Evolutionary conservation across 1,139 yeast species (phyloP).

Genomic region (Lodderomyces theae): DNA sequence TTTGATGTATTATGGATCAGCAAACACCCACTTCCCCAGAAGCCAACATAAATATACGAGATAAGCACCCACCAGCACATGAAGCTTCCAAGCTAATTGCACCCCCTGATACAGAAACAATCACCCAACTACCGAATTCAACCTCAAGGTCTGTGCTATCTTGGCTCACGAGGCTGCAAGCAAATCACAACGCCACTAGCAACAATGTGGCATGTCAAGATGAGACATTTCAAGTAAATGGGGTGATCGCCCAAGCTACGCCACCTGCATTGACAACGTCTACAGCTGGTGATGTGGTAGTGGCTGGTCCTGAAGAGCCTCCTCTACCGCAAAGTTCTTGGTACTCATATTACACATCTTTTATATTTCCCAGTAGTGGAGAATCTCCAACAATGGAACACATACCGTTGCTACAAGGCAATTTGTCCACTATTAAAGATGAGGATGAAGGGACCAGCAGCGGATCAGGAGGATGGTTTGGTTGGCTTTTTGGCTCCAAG

Average conservation of each 20-base stretch:
- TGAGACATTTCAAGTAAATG: background rate
- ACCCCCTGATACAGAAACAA: background rate
- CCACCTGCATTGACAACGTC: background rate
- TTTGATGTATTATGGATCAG: background rate
- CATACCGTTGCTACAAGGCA: conserved; percentile 11
- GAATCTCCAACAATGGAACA: conserved; percentile 8
- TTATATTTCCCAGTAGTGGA: conserved; percentile 1
- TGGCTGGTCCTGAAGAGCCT: background rate
- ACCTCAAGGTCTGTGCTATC: background rate
- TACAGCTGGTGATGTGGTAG: background rate
- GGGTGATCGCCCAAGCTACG: background rate
- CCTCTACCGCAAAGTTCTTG: background rate
- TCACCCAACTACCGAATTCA: background rate
- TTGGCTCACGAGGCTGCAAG: background rate
- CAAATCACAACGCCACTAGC: background rate
- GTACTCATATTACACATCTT: conserved; percentile 3
- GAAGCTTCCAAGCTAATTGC: background rate
- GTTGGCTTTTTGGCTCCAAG: conserved; percentile 24
- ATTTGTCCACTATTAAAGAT: background rate
- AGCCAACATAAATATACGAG: background rate
- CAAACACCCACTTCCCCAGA: background rate
- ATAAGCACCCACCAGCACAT: background rate
- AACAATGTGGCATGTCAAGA: background rate
- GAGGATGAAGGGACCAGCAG: background rate
- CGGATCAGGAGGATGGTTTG: conserved; percentile 19